phyloP scores from a whole-genome alignment of 163 green algal species.

The Chlamydomonas reinhardtii region DNA sequence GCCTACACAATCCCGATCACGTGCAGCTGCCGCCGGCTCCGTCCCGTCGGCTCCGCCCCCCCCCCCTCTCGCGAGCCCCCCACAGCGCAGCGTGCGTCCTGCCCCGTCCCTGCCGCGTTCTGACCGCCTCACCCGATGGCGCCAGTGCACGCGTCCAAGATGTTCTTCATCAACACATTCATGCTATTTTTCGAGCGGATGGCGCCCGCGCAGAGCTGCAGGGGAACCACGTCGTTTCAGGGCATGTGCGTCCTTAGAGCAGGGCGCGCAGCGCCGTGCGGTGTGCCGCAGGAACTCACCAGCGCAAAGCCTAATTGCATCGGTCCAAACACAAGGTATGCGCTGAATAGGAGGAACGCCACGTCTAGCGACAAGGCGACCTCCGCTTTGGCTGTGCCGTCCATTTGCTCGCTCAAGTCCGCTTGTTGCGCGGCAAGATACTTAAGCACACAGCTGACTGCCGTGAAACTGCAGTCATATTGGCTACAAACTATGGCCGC shows the following conservation, averaged over 20 bases:
- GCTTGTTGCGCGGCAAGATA: not conserved
- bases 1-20: too few species aligned
- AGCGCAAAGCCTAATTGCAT: conserved; percentile 49
- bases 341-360: conserved; percentile 20
- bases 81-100: too few species aligned
- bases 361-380: conserved; percentile 21
- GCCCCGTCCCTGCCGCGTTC: too few species aligned
- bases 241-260: not conserved
- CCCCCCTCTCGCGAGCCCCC: too few species aligned
- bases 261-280: too few species aligned
- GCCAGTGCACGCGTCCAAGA: conserved; percentile 30
- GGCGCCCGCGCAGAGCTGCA: conserved; percentile 30
- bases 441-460: not conserved
- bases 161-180: conserved; percentile 44
- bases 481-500: not conserved
- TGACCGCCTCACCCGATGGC: conserved; percentile 3
- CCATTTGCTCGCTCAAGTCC: not conserved
- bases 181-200: conserved; percentile 45
- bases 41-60: too few species aligned
- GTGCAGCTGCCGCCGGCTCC: too few species aligned
- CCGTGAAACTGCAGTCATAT: not conserved
- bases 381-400: not conserved
- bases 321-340: conserved; percentile 43
- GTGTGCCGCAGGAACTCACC: conserved; percentile 8
- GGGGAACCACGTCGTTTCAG: not conserved